phyloP scores from a whole-genome alignment of 768 basidiomycete species.

The Rhodosporidiobolus sp. region DNA sequence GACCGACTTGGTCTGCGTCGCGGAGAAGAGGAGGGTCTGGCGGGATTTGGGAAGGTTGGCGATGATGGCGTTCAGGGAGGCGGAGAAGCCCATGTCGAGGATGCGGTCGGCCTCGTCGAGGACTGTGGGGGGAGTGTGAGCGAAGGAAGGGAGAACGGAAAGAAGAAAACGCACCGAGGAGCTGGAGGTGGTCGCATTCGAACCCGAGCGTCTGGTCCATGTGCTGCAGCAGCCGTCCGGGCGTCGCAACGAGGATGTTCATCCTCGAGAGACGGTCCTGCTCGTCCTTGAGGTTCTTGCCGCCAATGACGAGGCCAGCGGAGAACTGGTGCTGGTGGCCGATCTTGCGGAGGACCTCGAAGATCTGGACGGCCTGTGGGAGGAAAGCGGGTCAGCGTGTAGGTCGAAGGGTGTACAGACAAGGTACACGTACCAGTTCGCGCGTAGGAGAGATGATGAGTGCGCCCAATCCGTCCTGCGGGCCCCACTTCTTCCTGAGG shows the following conservation, averaged over 20 bases:
- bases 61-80: constrained; percentile 84
- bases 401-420: neutral
- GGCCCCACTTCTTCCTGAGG: constrained; percentile 67
- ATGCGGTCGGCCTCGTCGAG: constrained; percentile 96
- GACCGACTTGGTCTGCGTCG: constrained; percentile 89
- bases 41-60: constrained; percentile 83
- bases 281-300: constrained; percentile 92
- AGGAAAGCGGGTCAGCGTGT: neutral
- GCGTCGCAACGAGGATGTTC: constrained; percentile 99
- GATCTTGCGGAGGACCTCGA: constrained; percentile 88
- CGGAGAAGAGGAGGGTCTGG: constrained; percentile 94
- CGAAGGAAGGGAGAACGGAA: neutral
- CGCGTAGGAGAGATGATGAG: constrained; percentile 90
- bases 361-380: constrained; percentile 88
- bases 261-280: constrained; percentile 76
- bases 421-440: constrained; percentile 65
- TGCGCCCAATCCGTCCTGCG: constrained; percentile 74
- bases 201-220: constrained; percentile 98
- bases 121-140: constrained; percentile 54
- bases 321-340: constrained; percentile 88
- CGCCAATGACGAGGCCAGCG: constrained; percentile 91
- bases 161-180: constrained; percentile 63
- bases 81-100: constrained; percentile 91
- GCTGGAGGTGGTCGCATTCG: constrained; percentile 81
- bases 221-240: constrained; percentile 89